These are phyloP conservation scores for Drosera spatulata DNA, from an alignment of 179 eudicot genomes.

Conservation along the genomic window DNA sequence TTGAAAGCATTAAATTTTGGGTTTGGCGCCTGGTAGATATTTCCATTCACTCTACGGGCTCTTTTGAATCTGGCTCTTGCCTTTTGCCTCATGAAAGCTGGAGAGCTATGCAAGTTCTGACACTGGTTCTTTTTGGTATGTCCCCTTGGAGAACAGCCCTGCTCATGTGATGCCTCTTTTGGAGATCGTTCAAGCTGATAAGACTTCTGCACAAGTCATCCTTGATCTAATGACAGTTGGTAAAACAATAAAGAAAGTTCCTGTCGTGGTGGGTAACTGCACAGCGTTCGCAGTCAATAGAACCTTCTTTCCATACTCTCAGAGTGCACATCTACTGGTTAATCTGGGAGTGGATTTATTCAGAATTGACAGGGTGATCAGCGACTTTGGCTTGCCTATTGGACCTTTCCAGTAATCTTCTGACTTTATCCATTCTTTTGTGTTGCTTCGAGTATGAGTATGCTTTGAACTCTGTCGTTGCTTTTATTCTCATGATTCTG, in stretches of 20 bases:
- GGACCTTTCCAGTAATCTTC: slow-evolving; percentile 87
- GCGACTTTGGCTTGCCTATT: slow-evolving; percentile 71
- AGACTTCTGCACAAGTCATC: slow-evolving; percentile 84
- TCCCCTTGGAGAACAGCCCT: slow-evolving; percentile 52
- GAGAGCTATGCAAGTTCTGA: too few relatives aligned
- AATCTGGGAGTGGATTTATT: slow-evolving; percentile 72
- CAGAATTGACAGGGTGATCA: slow-evolving; percentile 71
- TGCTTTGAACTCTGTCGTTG: too few relatives aligned
- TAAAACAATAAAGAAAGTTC: slow-evolving; percentile 73
- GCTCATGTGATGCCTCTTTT: slow-evolving; percentile 96
- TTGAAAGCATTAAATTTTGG: too few relatives aligned
- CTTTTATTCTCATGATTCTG: too few relatives aligned
- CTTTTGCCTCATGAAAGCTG: too few relatives aligned
- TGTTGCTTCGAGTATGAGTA: not conserved
- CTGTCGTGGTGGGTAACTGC: slow-evolving; percentile 96
- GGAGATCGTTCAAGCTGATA: slow-evolving; percentile 88
- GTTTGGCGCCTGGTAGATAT: too few relatives aligned
- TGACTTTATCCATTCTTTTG: not conserved
- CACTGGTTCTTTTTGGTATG: slow-evolving; percentile 3
- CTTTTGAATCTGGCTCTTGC: too few relatives aligned
- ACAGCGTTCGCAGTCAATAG: slow-evolving; percentile 94
- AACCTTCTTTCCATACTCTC: slow-evolving; percentile 78
- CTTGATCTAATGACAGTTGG: slow-evolving; percentile 83
- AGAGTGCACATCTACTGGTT: slow-evolving; percentile 63
- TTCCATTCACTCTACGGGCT: too few relatives aligned